Evolutionary conservation across 768 basidiomycete species (phyloP), one percentile per base, ranked within the genome.

Genomic region (Lanmaoa rubissima): DNA sequence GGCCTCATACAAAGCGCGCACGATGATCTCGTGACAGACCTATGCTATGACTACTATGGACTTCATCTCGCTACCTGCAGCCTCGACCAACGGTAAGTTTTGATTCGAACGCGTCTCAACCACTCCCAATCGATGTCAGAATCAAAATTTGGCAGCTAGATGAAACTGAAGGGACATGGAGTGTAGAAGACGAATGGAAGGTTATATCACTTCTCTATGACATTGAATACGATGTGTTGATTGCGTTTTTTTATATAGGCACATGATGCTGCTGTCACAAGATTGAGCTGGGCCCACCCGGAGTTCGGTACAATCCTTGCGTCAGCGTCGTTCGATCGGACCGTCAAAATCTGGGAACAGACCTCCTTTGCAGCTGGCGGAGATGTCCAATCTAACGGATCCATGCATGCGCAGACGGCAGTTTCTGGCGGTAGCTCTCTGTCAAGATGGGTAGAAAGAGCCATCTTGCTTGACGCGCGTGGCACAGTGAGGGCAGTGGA

Each of bases 281-380:
- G 82, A 69, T 64, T 97, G 14, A 82, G 83, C 51, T 98, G 94
- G 91, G 93, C 93, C 1, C 94, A 95, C 67, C 94, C 96, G 5
- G 88, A 94, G 71, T 94, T 94, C 57, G 95, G 94, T 5, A 82
- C 85, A 2, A 82, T 97, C 51, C 77, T 98, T 53, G 93, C 93
- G 0, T 92, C 90, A 4, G 83, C 86, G 5, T 93, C 90, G 2
- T 94, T 94, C 65, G 96, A 98, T 73, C 82, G 95, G 26, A 90
- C 90, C 0, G 90, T 94, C 53, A 92, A 95, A 72, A 82, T 99
- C 16, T 98, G 94, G 94, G 92, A 95, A 68, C 84, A 90, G 71
- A 75, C 74, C 0, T 61, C 69, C 12, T 69, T 71, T 45, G 57
- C 67, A 19, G 71, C 73, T 9, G 61, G 69, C 2, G 62, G 62